phyloP scores from a whole-genome alignment of 208 protist species.

The Leishmania major region DNA sequence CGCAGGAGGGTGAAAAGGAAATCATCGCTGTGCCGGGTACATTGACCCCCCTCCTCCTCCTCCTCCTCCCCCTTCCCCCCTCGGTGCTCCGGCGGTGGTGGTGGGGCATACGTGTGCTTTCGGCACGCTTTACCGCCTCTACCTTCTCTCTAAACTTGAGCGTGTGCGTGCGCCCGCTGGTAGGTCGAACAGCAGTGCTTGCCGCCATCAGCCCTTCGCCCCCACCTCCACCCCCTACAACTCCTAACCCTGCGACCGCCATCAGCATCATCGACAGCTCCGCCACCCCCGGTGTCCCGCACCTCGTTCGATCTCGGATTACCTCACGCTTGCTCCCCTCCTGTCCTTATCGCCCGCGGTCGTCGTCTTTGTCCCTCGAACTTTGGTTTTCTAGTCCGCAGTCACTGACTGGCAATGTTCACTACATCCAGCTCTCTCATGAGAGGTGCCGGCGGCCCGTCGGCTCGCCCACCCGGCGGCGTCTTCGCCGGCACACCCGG shows the following conservation, averaged over 20 bases:
- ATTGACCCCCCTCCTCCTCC: background rate
- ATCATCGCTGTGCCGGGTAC: background rate
- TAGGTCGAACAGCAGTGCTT: background rate
- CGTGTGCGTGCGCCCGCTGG: background rate
- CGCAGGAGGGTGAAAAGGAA: background rate
- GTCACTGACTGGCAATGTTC: slow-evolving; percentile 2
- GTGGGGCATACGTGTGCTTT: background rate
- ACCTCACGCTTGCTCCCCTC: background rate
- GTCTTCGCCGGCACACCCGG: slow-evolving; percentile 4
- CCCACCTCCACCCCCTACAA: background rate
- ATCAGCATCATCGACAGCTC: background rate
- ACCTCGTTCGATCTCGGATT: background rate
- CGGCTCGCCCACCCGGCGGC: background rate
- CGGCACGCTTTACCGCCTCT: background rate
- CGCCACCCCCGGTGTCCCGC: background rate
- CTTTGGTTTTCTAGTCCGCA: background rate
- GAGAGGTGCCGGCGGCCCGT: background rate
- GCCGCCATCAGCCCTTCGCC: background rate
- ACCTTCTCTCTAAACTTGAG: slow-evolving; percentile 2
- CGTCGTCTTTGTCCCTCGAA: background rate
- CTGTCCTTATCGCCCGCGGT: background rate
- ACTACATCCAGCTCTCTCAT: slow-evolving; percentile 3
- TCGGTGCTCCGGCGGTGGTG: background rate
- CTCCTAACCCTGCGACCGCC: background rate
- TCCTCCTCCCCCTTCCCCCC: background rate